Evolutionary conservation across 805 yeast species (phyloP).

Genomic region (Wickerhamiella allomyrinae): DNA sequence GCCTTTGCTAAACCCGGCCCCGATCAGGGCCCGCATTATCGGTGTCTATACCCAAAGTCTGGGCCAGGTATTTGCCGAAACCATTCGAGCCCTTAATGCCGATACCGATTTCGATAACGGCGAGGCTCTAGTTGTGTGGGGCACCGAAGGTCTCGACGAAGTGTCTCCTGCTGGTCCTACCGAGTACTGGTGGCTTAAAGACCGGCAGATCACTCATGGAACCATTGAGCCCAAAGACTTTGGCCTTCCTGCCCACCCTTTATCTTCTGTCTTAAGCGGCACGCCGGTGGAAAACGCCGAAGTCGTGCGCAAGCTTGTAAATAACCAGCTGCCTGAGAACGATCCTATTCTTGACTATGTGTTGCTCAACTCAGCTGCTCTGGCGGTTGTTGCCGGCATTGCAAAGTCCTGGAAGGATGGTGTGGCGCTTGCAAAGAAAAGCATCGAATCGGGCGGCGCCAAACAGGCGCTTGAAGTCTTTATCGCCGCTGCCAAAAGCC

Average conservation of each 20-base stretch:
- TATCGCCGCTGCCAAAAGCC: not conserved
- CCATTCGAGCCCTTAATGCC: slow-evolving; percentile 50
- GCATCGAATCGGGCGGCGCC: slow-evolving; percentile 60
- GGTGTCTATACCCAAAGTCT: slow-evolving; percentile 76
- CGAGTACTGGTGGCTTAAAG: slow-evolving; percentile 58
- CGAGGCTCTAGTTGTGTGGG: slow-evolving; percentile 78
- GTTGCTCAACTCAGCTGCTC: slow-evolving; percentile 75
- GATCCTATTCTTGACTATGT: slow-evolving; percentile 75
- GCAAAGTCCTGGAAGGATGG: slow-evolving; percentile 62
- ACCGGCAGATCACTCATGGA: slow-evolving; percentile 22
- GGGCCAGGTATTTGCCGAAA: slow-evolving; percentile 75
- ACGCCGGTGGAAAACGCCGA: slow-evolving; percentile 78
- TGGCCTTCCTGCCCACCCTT: slow-evolving; percentile 59
- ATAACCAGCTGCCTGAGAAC: slow-evolving; percentile 28
- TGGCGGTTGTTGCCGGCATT: slow-evolving; percentile 63
- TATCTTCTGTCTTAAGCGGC: slow-evolving; percentile 60
- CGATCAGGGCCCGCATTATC: slow-evolving; percentile 59
- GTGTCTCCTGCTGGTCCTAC: slow-evolving; percentile 81
- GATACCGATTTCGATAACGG: slow-evolving; percentile 29
- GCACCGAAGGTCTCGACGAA: slow-evolving; percentile 84
- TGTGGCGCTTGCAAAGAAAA: slow-evolving; percentile 51
- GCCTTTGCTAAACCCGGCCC: slow-evolving; percentile 86
- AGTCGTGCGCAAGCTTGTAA: slow-evolving; percentile 35
- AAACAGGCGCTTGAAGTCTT: slow-evolving; percentile 34
- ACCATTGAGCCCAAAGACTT: slow-evolving; percentile 52